Evolutionary conservation across 768 basidiomycete species (phyloP), one percentile per base, ranked within the genome.

Genomic region (Rhodotorula paludigena): DNA sequence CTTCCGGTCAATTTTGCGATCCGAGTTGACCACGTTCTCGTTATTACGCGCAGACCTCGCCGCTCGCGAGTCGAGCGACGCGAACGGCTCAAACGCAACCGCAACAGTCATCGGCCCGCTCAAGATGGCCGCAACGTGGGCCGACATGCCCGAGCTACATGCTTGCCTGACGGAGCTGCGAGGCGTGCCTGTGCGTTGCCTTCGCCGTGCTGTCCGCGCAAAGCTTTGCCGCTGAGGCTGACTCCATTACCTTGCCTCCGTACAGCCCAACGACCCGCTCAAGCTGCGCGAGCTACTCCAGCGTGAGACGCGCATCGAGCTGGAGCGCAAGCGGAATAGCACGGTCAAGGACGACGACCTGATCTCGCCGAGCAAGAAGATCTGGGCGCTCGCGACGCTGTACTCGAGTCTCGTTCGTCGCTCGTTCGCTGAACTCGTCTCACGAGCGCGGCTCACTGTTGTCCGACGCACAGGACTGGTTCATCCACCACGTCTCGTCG

Each of bases 231-330:
- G 10, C 14, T 0, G 11, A 18, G 2, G 18, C 39, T 53, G 32
- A 44, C 41, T 1, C 0, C 18, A 12, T 15, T 10, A 23, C 0
- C 14, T n/a, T 39, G 28, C 18, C 42, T 30, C 5, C 14, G 5
- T 9, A 30, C 55, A 64, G 51, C 11, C 62, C 23, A 41, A 48
- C 25, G 62, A 72, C n/a, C 30, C 25, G 0, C 15, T 16, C 14
- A 42, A 47, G 51, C 36, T 63, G 7, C 64, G 66, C 25, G 84
- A 85, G 66, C 78, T 92, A 2, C 86, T 85, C 72, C 81, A 82
- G 45, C 88, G 89, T 76, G 92, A 98, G 77, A 87, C 86, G 10
- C 83, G 87, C 67, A 80, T 92, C 28, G 92, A 94, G 76, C 78
- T 87, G 63, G 83, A 84, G 60, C 80, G 89, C 45, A 80, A 91